Base-by-base conservation (phyloP, 257 asterid species). In the Solanum corneliomulleri region DNA sequence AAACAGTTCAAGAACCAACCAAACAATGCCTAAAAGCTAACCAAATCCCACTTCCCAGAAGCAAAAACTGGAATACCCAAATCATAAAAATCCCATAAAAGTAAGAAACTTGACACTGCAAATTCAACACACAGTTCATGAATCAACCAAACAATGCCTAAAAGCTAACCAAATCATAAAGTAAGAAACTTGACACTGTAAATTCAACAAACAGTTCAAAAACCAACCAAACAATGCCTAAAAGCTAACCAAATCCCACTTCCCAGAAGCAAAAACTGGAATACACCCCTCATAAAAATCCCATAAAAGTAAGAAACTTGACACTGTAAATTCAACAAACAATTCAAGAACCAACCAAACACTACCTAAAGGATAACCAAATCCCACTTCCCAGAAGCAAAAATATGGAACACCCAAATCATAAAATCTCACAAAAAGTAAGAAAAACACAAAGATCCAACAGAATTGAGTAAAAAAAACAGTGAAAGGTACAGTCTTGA, bases 361-460 rank as follows among this genome's bases (percentile, higher is more conserved):
- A 23, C 2, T 25, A 2, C 82, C 29, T 23, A 75, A 41, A 75
- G 5, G 52, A 6, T 39, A 64, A 84, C 45, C 77, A 87, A 21
- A 47, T 39, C 5, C 35, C 74, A 27, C 10, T 27, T 27, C 37
- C 35, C 4, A n/a, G 2, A 66, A 66, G 5, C 72, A 66, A 13
- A 69, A 29, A 1, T 6, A 21, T 70, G 62, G 35, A 58, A 81
- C 1, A 21, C 49, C 29, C 86, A 71, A 11, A 49, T 64, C 42
- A 33, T 71, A 86, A 86, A 37, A 87, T 44, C 85, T 62, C 68
- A 27, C 3, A 83, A 77, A 71, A 52, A 45, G 75, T 23, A 10
- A 60, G 23, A 12, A 80, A 76, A 83, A 69, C 56, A 87, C 86
- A 83, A 82, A 85, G 91, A 90, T 90, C 88, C 86, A 74, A 69